Evolutionary conservation across 129 eudicot genomes (phyloP).

Genomic region (Smallanthus sonchifolius): DNA sequence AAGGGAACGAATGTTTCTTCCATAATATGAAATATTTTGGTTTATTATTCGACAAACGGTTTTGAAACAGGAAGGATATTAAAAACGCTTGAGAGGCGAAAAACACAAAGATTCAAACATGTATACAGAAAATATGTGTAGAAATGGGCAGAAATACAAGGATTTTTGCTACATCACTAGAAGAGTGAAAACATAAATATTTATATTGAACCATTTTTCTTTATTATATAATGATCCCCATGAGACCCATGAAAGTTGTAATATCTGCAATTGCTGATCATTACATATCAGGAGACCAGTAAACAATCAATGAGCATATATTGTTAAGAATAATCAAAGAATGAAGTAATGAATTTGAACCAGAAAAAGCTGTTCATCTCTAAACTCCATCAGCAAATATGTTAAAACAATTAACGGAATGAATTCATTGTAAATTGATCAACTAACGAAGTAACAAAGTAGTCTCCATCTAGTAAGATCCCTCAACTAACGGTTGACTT

Average conservation of each 20-base stretch:
- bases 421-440: constrained; percentile 22
- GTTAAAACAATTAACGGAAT: constrained; percentile 17
- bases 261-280: constrained; percentile 26
- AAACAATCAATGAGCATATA: constrained; percentile 32
- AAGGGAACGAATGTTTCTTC: constrained; percentile 96
- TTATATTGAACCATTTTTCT: constrained; percentile 23
- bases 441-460: constrained; percentile 18
- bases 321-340: constrained; percentile 43
- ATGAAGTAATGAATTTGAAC: constrained; percentile 41
- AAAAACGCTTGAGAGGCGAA: constrained; percentile 74
- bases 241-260: constrained; percentile 34
- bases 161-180: constrained; percentile 24
- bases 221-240: constrained; percentile 26
- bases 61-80: not conserved
- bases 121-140: constrained; percentile 28
- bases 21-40: constrained; percentile 42
- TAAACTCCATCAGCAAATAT: constrained; percentile 37
- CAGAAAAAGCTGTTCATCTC: constrained; percentile 6
- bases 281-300: constrained; percentile 36
- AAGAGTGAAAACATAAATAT: constrained; percentile 10
- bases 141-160: constrained; percentile 42
- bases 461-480: constrained; percentile 38
- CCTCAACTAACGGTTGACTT: constrained; percentile 47
- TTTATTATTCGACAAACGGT: not conserved
- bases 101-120: constrained; percentile 30